A percentile compares a stretch with the other conserved stretches of the same genome.
These are phyloP conservation scores for Cornus kousa DNA, from an alignment of 148 eudicot species.

Conservation along the genomic window DNA sequence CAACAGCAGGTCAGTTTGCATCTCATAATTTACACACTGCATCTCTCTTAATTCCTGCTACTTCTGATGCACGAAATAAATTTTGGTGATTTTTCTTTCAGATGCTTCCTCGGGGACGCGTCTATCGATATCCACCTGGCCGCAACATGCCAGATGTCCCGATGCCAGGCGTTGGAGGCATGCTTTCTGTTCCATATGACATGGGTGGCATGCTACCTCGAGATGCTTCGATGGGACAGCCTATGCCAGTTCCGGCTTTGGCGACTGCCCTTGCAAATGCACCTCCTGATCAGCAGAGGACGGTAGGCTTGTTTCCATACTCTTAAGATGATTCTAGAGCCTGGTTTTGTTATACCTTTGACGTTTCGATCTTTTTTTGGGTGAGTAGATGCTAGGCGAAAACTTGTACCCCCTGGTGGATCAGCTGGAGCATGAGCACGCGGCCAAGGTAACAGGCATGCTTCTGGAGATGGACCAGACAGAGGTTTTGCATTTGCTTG, in stretches of 20 bases:
- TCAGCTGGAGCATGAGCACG: constrained; percentile 78
- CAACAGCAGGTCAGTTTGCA: constrained; percentile 58
- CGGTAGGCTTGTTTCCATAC: constrained; percentile 35
- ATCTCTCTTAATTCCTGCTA: not conserved
- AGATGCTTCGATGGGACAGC: constrained; percentile 60
- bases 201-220: constrained; percentile 70
- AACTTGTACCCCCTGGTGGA: constrained; percentile 80
- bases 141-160: constrained; percentile 57
- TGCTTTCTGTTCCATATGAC: constrained; percentile 73
- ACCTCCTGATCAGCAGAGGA: constrained; percentile 81
- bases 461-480: constrained; percentile 91
- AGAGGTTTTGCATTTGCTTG: constrained; percentile 77
- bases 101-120: constrained; percentile 88
- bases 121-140: constrained; percentile 76
- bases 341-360: not conserved
- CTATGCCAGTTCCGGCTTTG: constrained; percentile 72
- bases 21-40: not conserved
- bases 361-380: not conserved
- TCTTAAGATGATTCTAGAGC: not conserved
- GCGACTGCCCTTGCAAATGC: constrained; percentile 87
- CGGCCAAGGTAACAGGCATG: constrained; percentile 92
- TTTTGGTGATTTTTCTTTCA: constrained; percentile 17
- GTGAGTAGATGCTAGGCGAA: constrained; percentile 76
- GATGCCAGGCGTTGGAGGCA: constrained; percentile 53
- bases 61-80: not conserved